Conservation (phyloP, 768 basidiomycete genomes). For the Pilatotrama ljubarskyi region DNA sequence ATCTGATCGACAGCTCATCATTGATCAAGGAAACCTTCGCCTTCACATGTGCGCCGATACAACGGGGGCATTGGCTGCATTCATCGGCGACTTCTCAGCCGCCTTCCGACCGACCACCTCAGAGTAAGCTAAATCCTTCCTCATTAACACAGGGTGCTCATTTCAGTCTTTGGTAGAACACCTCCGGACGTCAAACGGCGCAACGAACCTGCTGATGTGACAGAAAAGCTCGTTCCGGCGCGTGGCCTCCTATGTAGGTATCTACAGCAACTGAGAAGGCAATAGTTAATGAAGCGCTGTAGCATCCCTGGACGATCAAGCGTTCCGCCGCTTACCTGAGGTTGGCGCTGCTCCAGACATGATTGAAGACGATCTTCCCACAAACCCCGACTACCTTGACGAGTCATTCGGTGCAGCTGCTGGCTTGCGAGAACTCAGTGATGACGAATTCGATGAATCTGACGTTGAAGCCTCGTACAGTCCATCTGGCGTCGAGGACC, state of each 20-base stretch:
- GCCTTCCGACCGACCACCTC: conserved; percentile 38
- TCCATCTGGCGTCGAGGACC: conserved; percentile 28
- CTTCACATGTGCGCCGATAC: conserved; percentile 83
- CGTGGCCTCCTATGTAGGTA: conserved; percentile 31
- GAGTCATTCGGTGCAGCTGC: conserved; percentile 77
- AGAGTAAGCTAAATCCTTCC: conserved; percentile 17
- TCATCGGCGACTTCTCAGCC: conserved; percentile 53
- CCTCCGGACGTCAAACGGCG: conserved; percentile 17
- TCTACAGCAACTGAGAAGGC: not conserved
- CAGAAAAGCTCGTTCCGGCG: conserved; percentile 4
- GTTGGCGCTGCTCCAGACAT: conserved; percentile 82
- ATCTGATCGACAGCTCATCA: conserved; percentile 45
- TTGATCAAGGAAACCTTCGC: conserved; percentile 53
- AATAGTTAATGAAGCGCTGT: not conserved
- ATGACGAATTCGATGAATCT: conserved; percentile 75
- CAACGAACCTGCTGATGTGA: conserved; percentile 20
- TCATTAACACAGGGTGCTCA: not conserved
- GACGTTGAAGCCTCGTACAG: conserved; percentile 32
- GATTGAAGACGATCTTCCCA: conserved; percentile 89
- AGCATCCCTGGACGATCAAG: conserved; percentile 82
- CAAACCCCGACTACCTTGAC: conserved; percentile 85
- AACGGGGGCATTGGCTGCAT: conserved; percentile 53
- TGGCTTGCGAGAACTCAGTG: conserved; percentile 68
- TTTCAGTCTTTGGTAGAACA: not conserved
- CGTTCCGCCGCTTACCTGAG: conserved; percentile 75